phyloP scores from a whole-genome alignment of 768 basidiomycete species.

The Kwoniella newhampshirensis region DNA sequence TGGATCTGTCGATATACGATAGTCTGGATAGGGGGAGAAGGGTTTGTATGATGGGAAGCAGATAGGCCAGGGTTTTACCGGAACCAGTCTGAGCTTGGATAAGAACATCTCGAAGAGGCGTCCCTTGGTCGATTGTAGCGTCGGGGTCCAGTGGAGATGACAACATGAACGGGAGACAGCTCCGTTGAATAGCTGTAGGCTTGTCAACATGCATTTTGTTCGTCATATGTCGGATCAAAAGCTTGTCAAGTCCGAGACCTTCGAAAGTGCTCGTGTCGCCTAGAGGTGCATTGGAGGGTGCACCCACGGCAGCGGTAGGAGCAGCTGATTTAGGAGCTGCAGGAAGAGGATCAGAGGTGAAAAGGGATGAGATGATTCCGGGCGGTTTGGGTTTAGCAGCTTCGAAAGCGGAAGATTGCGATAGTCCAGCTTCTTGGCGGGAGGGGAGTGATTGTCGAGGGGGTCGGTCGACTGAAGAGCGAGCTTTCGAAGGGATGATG shows the following conservation, averaged over 20 bases:
- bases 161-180: conserved; percentile 66
- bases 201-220: conserved; percentile 76
- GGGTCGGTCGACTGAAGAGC: neutral
- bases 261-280: conserved; percentile 67
- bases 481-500: neutral
- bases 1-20: conserved; percentile 91
- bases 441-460: conserved; percentile 3
- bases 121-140: conserved; percentile 45
- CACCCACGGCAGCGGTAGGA: conserved; percentile 19
- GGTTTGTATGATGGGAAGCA: conserved; percentile 92
- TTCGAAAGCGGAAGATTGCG: conserved; percentile 11
- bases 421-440: conserved; percentile 8
- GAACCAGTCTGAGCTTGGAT: conserved; percentile 97
- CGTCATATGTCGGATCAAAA: conserved; percentile 73
- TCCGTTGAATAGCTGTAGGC: conserved; percentile 87
- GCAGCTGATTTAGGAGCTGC: conserved; percentile 6
- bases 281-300: conserved; percentile 49
- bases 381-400: conserved; percentile 30
- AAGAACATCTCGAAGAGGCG: conserved; percentile 69
- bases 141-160: conserved; percentile 33
- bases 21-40: conserved; percentile 81
- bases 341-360: conserved; percentile 71
- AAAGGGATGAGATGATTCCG: conserved; percentile 78
- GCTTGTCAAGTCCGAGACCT: conserved; percentile 77
- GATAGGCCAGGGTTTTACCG: conserved; percentile 89